Conservation (phyloP, 306 rosid genomes). For the Argentina anserina region DNA sequence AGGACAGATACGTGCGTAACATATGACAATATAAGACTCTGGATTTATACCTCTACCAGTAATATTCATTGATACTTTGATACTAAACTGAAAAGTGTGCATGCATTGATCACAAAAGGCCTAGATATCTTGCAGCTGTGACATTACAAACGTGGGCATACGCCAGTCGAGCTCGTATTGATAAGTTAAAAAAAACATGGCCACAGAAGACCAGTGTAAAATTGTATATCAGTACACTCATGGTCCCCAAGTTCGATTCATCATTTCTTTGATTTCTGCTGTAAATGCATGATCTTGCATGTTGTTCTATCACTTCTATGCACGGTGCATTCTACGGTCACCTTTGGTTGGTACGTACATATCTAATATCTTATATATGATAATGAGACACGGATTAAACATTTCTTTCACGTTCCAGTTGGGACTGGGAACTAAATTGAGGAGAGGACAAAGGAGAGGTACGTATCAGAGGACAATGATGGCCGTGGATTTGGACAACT, state of each 20-base stretch:
- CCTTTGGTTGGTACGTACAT: no score
- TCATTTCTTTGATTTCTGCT: not conserved
- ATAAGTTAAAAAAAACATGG: not conserved
- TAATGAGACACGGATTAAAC: not conserved
- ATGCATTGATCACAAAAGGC: not conserved
- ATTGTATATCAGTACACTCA: not conserved
- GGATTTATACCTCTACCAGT: not conserved
- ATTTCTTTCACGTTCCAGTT: not conserved
- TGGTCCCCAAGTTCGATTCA: not conserved
- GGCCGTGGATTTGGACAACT: not conserved
- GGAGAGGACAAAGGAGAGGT: not conserved
- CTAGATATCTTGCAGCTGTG: not conserved
- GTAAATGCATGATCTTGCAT: not conserved
- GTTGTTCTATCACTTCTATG: no score
- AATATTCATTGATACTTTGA: not conserved
- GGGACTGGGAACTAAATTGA: not conserved
- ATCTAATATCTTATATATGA: no score
- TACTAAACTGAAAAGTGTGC: not conserved
- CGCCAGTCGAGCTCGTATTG: not conserved
- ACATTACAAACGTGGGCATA: not conserved
- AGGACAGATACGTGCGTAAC: not conserved
- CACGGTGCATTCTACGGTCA: not conserved
- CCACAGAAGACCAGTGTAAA: not conserved
- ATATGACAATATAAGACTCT: not conserved
- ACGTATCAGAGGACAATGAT: not conserved